phyloP scores from a whole-genome alignment of 805 yeast genomes.

The Yamadazyma paraphyllophila region DNA sequence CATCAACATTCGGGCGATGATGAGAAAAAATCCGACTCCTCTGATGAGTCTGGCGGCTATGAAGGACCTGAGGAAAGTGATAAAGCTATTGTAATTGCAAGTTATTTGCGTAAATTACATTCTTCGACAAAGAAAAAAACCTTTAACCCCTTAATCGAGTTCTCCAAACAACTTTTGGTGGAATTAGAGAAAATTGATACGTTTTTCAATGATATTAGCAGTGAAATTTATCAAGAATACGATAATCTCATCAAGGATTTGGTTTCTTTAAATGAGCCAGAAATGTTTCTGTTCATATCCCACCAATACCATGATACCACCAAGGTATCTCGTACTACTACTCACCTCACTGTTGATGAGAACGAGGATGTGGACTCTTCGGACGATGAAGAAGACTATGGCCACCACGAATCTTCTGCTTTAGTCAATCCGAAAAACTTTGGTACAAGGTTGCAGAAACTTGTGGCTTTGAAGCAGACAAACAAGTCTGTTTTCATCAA shows the following conservation, averaged over 20 bases:
- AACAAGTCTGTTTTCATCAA: slow-evolving; percentile 65
- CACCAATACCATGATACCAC: neutral
- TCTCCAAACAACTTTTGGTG: slow-evolving; percentile 43
- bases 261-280: slow-evolving; percentile 14
- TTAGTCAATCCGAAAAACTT: slow-evolving; percentile 50
- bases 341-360: slow-evolving; percentile 22
- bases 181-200: slow-evolving; percentile 48
- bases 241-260: slow-evolving; percentile 49
- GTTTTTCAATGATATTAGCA: slow-evolving; percentile 49
- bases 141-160: slow-evolving; percentile 36
- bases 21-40: neutral
- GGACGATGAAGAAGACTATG: slow-evolving; percentile 27
- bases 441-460: slow-evolving; percentile 48
- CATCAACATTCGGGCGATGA: neutral
- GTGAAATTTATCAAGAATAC: slow-evolving; percentile 44
- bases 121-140: slow-evolving; percentile 6
- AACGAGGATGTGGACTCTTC: slow-evolving; percentile 24
- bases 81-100: neutral
- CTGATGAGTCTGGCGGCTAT: neutral
- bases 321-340: slow-evolving; percentile 15
- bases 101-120: slow-evolving; percentile 12
- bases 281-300: slow-evolving; percentile 12
- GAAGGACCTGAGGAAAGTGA: neutral
- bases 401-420: slow-evolving; percentile 40
- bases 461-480: slow-evolving; percentile 66